phyloP scores from a whole-genome alignment of 2,329 filamentous ascomycete genomes.

The Penicillium oxalicum region DNA sequence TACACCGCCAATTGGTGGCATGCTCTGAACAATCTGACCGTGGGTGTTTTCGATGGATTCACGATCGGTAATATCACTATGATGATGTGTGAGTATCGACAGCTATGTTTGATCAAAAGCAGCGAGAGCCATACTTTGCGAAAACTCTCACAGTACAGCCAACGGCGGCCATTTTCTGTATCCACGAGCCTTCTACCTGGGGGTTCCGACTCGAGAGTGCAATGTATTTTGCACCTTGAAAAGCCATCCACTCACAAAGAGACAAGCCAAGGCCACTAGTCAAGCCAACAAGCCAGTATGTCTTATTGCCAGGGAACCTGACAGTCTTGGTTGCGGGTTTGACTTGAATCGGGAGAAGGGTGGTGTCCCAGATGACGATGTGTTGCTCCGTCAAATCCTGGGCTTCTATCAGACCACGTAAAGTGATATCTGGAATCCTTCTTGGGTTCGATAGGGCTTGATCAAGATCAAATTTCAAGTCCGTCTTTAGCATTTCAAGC shows the following conservation, averaged over 20 bases:
- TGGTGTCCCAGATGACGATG: slow-evolving; percentile 10
- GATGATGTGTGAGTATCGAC: background rate
- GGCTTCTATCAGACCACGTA: slow-evolving; percentile 9
- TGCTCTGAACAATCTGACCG: slow-evolving; percentile 20
- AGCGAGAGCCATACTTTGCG: slow-evolving; percentile 10
- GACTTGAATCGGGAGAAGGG: slow-evolving; percentile 12
- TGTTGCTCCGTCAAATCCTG: background rate
- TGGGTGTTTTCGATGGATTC: slow-evolving; percentile 19
- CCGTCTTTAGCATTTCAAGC: slow-evolving; percentile 6
- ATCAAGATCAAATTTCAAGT: slow-evolving; percentile 4
- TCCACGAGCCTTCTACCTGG: slow-evolving; percentile 20
- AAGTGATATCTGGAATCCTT: slow-evolving; percentile 2
- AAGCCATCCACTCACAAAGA: slow-evolving; percentile 26
- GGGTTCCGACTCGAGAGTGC: slow-evolving; percentile 28
- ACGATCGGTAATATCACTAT: slow-evolving; percentile 18
- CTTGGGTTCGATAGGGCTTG: slow-evolving; percentile 7
- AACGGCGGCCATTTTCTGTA: slow-evolving; percentile 11
- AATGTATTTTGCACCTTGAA: slow-evolving; percentile 23
- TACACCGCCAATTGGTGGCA: slow-evolving; percentile 36
- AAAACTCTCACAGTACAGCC: slow-evolving; percentile 19
- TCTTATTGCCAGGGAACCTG: slow-evolving; percentile 24
- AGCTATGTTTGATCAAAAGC: no score
- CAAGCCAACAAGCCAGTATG: slow-evolving; percentile 29
- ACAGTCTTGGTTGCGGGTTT: slow-evolving; percentile 13
- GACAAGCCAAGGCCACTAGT: slow-evolving; percentile 24